Evolutionary conservation across 352 stramenopile genomes (phyloP), one percentile per base, ranked within the genome.

Genomic region (Globisporangium spiculum): DNA sequence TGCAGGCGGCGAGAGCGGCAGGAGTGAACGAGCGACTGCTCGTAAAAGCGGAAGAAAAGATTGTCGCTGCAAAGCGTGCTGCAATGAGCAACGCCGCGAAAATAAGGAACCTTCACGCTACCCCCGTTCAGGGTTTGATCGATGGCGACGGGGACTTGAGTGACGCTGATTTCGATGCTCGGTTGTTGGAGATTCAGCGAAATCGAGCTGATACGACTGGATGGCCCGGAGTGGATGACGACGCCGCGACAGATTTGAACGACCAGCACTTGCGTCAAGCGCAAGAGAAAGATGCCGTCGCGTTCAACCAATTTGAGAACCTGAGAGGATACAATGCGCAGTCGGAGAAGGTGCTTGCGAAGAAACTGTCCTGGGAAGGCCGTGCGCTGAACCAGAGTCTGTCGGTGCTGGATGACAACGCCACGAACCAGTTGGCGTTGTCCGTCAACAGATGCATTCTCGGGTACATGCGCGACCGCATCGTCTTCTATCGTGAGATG

Each of bases 401-500:
- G 7, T 88, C 79, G 22, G 76, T 84, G 9, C 60, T 92, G 22
- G 79, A 90, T 52, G 80, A 87, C 32, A 75, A 72, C 4, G 44
- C 63, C 7, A 61, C 72, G 4, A 78, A 73, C 34, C 79, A 86
- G 68, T 72, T 93, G 41, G 81, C 85, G 27, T 62, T 98, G 2
- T 88, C 91, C 4, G 93, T 98, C n/a, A 94, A 98, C 75, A 92
- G 94, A 30, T 97, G 90, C 65, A 86, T 98, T 36, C 79, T 98
- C 18, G 93, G 95, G 1, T 98, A 98, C 80, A 98, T 97, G 90
- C 90, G 94, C 3, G 95, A 98, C 65, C 94, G 96, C 8, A 90
- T 96, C 61, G 93, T 98, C 38, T 94, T 90, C 64, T 98, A 97
- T 69, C 92, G 94, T 12, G 94, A 97, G 53, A 98, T 97, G 78